Evolutionary conservation across 1,139 yeast genomes (phyloP), one percentile per base, ranked within the genome.

Genomic region (Candida sanyaensis): DNA sequence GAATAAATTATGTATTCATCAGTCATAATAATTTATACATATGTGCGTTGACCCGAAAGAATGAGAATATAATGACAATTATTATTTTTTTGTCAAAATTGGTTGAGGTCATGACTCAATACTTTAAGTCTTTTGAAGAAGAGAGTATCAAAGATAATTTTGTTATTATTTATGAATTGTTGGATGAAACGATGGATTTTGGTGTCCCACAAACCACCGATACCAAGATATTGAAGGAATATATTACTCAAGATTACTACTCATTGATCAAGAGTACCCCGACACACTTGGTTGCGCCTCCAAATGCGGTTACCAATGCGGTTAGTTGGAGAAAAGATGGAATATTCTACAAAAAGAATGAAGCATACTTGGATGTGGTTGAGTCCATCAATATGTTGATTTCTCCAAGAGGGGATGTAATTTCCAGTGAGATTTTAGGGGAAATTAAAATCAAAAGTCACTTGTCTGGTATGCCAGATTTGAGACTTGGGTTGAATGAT

Each of bases 151-250:
- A 97, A 52, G 99, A 93, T 67, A 93, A 93, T 64, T 93, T 91
- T 66, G 96, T 92, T 33, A 83, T 93, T 43, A 88, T 93, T 46
- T 93, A 93, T 69, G 99, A 93, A 67, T 71, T 93, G 48, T 73
- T 93, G 54, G 99, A 93, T 68, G 99, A 93, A 66, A 87, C 91
- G 91, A 90, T 92, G 97, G 99, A 93, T 67, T 93, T 77, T 64
- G 99, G 99, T n/a, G 78, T 87, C 44, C 96, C 98, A 1, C 99
- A 93, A 67, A 88, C 96, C 29, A 92, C 98, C 2, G 99, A 93
- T 64, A 86, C 96, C 11, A 91, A 91, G 71, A 88, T 93, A 61
- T 75, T 93, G 55, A 91, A 92, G 69, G 96, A 93, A 68, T 87
- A 87, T 63, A 87, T 87, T 56, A 87, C 93, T 13, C 92, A 86